Percentiles rank a stretch among this genome's conserved stretches.
Evolutionary conservation across 2,329 filamentous ascomycete species (phyloP).

Genomic region (Niveomyces coronatus): DNA sequence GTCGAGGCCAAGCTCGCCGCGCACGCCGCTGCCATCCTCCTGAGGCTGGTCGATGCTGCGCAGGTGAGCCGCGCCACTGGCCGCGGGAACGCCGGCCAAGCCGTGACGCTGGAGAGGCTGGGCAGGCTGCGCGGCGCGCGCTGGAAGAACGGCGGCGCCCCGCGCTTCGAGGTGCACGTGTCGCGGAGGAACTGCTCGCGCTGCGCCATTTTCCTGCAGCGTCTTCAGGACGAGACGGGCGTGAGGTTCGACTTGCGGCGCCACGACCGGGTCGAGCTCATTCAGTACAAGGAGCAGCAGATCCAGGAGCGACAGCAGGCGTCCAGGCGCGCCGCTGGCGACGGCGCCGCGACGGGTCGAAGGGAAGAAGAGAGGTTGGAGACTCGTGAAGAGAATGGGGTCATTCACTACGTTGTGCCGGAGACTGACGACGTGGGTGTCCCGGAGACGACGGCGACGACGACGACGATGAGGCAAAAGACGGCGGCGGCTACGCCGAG

Average conservation of each 20-base stretch:
- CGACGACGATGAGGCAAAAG: neutral
- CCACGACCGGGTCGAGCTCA: conserved; percentile 16
- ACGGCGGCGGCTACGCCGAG: neutral
- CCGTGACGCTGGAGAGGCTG: conserved; percentile 15
- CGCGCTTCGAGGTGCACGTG: conserved; percentile 24
- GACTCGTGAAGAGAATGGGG: conserved; percentile 1
- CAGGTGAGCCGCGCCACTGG: conserved; percentile 10
- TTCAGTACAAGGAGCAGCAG: neutral
- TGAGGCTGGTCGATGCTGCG: conserved; percentile 9
- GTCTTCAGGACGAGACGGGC: conserved; percentile 19
- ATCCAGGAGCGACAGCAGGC: neutral
- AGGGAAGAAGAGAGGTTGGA: too few relatives aligned
- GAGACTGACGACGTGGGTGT: too few relatives aligned
- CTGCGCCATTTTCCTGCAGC: conserved; percentile 18
- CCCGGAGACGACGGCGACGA: neutral
- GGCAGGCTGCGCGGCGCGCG: conserved; percentile 12
- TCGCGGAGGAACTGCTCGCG: conserved; percentile 22
- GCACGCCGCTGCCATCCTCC: conserved; percentile 20
- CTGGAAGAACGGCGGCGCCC: conserved; percentile 19
- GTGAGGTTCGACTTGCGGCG: conserved; percentile 18
- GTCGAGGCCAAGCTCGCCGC: conserved; percentile 31
- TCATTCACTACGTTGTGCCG: neutral
- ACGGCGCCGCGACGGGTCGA: too few relatives aligned
- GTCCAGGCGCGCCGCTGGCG: too few relatives aligned
- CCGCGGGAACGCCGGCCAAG: conserved; percentile 15